Conservation (phyloP, 257 asterid genomes). For the Nicotiana tomentosiformis region DNA sequence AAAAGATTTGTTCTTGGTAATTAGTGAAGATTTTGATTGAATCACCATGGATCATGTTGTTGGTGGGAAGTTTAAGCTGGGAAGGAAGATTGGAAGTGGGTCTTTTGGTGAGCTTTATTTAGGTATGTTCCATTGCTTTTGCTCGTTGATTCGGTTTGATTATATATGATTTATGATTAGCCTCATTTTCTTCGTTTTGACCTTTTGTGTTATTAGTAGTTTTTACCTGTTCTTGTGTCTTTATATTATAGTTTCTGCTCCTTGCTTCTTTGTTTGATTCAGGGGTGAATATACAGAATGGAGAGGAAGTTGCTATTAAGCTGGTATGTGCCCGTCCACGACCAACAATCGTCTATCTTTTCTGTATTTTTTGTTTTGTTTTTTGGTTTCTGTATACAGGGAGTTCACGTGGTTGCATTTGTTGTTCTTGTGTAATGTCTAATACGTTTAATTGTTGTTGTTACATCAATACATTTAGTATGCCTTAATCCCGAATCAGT, state of each 20-base stretch:
- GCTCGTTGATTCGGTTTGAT: not conserved
- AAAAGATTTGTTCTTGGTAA: not conserved
- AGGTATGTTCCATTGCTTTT: conserved; percentile 35
- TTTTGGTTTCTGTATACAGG: not conserved
- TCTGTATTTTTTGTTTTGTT: not conserved
- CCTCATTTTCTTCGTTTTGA: not conserved
- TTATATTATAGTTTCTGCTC: not conserved
- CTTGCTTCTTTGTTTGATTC: conserved; percentile 7
- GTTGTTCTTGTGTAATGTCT: not conserved
- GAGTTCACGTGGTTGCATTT: not conserved
- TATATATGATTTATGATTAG: not conserved
- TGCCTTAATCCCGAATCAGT: not conserved
- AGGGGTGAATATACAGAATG: conserved; percentile 84
- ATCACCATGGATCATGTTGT: conserved; percentile 71
- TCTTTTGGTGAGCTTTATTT: conserved; percentile 95
- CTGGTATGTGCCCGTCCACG: conserved; percentile 37
- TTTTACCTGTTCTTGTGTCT: not conserved
- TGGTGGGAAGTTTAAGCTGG: conserved; percentile 92
- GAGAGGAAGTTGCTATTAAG: conserved; percentile 94
- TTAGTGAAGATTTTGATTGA: not conserved
- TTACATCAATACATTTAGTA: not conserved
- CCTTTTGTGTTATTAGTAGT: not conserved
- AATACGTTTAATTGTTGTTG: not conserved
- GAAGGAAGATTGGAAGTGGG: conserved; percentile 95
- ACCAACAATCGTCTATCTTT: not conserved